phyloP scores from a whole-genome alignment of 306 rosid genomes.

The Vigna reflexopilosa region DNA sequence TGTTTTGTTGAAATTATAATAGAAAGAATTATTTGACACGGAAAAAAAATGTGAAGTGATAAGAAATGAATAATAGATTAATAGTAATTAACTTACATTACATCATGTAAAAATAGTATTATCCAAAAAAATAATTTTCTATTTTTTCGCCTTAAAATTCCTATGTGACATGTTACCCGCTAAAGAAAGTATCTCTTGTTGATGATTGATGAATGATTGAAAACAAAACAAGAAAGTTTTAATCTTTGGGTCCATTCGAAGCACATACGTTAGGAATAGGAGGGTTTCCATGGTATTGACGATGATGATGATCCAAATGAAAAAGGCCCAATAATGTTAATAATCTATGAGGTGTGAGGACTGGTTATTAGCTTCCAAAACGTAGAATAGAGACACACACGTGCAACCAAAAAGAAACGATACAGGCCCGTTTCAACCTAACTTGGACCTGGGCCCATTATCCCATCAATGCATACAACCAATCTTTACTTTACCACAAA shows the following conservation, averaged over 20 bases:
- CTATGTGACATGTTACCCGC: neutral
- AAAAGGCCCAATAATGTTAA: constrained; percentile 29
- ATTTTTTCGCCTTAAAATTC: neutral
- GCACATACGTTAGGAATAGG: neutral
- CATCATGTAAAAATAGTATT: neutral
- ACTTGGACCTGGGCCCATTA: constrained; percentile 1
- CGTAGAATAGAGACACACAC: constrained; percentile 26
- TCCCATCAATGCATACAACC: constrained; percentile 2
- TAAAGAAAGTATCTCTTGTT: neutral
- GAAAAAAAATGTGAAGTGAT: neutral
- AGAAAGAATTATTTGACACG: neutral
- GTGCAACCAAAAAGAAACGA: constrained; percentile 19
- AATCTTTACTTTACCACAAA: constrained; percentile 7
- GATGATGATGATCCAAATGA: neutral
- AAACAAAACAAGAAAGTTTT: neutral
- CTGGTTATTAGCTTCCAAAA: constrained; percentile 32
- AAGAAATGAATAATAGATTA: neutral
- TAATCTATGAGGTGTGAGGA: constrained; percentile 10
- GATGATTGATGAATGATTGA: constrained; percentile 5
- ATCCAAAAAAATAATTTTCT: neutral
- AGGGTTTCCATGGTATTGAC: neutral
- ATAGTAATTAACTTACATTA: no score
- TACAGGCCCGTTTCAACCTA: constrained; percentile 16
- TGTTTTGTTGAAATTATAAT: no score
- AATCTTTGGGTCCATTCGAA: neutral